Base-by-base conservation (phyloP, 192 early-diverging fungal genomes). In the Gryganskiella cystojenkinii region DNA sequence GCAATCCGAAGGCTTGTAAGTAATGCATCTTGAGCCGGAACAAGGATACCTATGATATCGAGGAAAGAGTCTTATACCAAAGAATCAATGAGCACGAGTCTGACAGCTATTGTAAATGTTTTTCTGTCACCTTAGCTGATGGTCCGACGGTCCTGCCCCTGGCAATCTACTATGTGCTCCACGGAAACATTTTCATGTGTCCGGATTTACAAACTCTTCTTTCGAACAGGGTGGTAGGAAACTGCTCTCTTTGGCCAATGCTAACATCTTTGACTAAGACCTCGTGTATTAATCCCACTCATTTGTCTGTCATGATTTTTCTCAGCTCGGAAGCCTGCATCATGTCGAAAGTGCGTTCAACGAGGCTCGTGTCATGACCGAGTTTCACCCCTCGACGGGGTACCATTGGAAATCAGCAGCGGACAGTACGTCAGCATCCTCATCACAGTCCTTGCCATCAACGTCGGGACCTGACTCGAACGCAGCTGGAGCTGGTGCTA, bases 171-270 rank as follows among this genome's bases (percentile, higher is more conserved):
- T 94, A 94, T 63, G 87, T 94, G 17, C 71, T 87, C 40, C 87
- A 90, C 30, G 88, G 89, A 3, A 92, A 92, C 52, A 84, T 92
- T 8, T 94, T 90, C 62, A 90, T 92, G 71, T 88, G 90, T 34
- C 92, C 92, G 3, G 85, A 86, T 19, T 72, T 94, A 17, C 87
- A 92, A 44, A 90, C 91, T 0, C 82, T 94, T 20, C 80, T 94
- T 33, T 86, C 87, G 2, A 89, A 87, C 50, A 81, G 92, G 1
- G 71, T 94, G 69, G 84, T 93, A 79, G 83, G 85, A 61, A 13
- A 43, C 28, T 15, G 11, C 22, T 15, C 15, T 30, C 28, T 22
- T 42, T 61, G 14, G 24, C 14, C 20, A 57, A 27, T 25, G 9
- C 4, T 47, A 60, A 30, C 28, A 30, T 4, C 17, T 43, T 46